Conservation (phyloP, 2,329 filamentous ascomycete genomes). For the Sordariomycetes sp. region DNA sequence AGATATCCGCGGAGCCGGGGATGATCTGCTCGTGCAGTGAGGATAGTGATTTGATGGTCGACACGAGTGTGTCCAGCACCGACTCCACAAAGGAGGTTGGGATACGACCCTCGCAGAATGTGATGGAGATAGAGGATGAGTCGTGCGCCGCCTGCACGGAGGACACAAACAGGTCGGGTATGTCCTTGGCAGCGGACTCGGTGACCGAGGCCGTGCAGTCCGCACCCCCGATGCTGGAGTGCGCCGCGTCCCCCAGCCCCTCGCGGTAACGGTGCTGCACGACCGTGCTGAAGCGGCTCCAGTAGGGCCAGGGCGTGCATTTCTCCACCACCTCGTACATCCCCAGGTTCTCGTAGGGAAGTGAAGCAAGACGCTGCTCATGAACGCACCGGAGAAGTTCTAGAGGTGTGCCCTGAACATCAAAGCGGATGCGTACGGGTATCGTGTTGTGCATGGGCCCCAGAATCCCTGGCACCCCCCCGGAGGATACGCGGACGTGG, state of each 20-base stretch:
- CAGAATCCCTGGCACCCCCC: slow-evolving; percentile 45
- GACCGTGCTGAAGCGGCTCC: slow-evolving; percentile 42
- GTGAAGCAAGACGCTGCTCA: slow-evolving; percentile 32
- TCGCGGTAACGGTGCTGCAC: slow-evolving; percentile 34
- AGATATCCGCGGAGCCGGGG: slow-evolving; percentile 28
- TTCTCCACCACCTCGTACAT: slow-evolving; percentile 38
- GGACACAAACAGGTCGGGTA: slow-evolving; percentile 33
- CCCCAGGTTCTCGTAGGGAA: slow-evolving; percentile 39
- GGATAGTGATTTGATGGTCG: slow-evolving; percentile 33
- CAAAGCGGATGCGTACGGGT: slow-evolving; percentile 36
- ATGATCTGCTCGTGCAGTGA: slow-evolving; percentile 15
- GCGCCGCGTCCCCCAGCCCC: not conserved
- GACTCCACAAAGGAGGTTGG: slow-evolving; percentile 28
- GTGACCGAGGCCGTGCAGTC: slow-evolving; percentile 13
- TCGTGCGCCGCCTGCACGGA: slow-evolving; percentile 26
- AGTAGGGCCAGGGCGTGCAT: slow-evolving; percentile 43
- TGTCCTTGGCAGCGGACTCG: slow-evolving; percentile 26
- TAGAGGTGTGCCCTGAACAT: slow-evolving; percentile 30
- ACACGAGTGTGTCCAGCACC: slow-evolving; percentile 32
- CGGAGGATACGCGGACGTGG: slow-evolving; percentile 26
- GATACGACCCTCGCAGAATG: slow-evolving; percentile 33
- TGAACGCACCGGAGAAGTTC: slow-evolving; percentile 38
- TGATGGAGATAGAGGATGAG: slow-evolving; percentile 29
- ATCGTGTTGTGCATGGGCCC: slow-evolving; percentile 36
- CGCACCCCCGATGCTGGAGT: not conserved